Conservation (phyloP, 2,329 filamentous ascomycete species). For the Periconia digitata region DNA sequence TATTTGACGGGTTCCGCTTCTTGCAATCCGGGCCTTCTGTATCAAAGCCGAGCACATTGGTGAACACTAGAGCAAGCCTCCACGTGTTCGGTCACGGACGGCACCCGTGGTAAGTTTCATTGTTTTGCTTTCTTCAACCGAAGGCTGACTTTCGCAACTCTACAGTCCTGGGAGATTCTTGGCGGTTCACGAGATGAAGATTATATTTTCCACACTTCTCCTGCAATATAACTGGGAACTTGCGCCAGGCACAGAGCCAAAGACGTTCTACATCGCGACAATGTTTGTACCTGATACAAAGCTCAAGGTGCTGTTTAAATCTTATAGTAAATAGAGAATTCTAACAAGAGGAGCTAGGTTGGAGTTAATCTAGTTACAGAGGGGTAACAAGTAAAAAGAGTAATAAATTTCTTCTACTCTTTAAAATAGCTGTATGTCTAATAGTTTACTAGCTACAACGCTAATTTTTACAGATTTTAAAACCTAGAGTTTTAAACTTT, state of each 20-base stretch:
- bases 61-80: conserved; percentile 1
- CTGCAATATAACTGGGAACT: conserved; percentile 5
- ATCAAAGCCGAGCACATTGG: background rate
- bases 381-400: too few species aligned
- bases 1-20: conserved; percentile 6
- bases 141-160: background rate
- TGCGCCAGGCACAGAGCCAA: conserved; percentile 1
- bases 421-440: too few species aligned
- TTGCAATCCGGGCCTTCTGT: background rate
- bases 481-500: too few species aligned
- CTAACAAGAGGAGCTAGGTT: background rate
- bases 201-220: conserved; percentile 4
- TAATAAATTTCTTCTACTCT: too few species aligned
- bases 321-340: background rate
- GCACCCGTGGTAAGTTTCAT: conserved; percentile 5
- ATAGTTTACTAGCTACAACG: too few species aligned
- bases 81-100: conserved; percentile 4
- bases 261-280: background rate
- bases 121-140: background rate
- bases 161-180: conserved; percentile 6
- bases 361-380: too few species aligned
- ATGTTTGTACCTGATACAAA: conserved; percentile 6
- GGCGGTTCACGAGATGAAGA: conserved; percentile 6
- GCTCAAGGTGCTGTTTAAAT: conserved; percentile 3
- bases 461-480: too few species aligned